phyloP scores from a whole-genome alignment of 768 basidiomycete species.

The Macrolepiota fuliginosa region DNA sequence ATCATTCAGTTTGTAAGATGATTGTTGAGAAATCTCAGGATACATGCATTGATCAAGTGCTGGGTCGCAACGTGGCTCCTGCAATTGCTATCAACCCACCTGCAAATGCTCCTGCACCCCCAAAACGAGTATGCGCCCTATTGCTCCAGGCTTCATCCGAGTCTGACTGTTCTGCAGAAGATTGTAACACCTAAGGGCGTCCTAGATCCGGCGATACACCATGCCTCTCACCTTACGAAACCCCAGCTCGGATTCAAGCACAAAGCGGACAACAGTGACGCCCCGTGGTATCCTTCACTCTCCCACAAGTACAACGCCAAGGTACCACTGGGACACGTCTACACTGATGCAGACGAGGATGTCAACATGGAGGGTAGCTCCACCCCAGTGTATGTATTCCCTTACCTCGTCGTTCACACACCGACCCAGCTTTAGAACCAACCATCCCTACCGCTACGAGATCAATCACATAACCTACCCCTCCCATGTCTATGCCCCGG shows the following conservation, averaged over 20 bases:
- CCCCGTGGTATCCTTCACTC: constrained; percentile 68
- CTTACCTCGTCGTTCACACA: background rate
- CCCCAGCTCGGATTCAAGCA: constrained; percentile 76
- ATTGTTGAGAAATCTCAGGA: constrained; percentile 48
- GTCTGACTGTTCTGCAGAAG: constrained; percentile 23
- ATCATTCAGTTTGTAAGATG: background rate
- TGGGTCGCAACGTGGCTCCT: constrained; percentile 68
- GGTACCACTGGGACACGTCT: constrained; percentile 73
- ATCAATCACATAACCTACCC: constrained; percentile 75
- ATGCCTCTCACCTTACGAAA: constrained; percentile 74
- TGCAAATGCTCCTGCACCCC: constrained; percentile 10
- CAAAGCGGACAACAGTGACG: constrained; percentile 50
- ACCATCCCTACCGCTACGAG: constrained; percentile 87
- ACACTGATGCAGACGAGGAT: constrained; percentile 28
- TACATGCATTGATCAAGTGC: constrained; percentile 73
- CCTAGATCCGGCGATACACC: constrained; percentile 62
- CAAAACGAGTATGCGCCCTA: constrained; percentile 27
- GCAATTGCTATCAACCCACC: constrained; percentile 57
- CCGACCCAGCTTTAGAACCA: constrained; percentile 22
- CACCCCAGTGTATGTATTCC: constrained; percentile 27
- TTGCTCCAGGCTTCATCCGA: background rate
- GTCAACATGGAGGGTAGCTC: constrained; percentile 17
- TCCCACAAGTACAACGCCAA: constrained; percentile 79
- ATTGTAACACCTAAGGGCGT: constrained; percentile 35
- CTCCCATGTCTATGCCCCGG: constrained; percentile 50